phyloP scores from a whole-genome alignment of 2,329 filamentous ascomycete species.

The Cryphonectria radicalis region DNA sequence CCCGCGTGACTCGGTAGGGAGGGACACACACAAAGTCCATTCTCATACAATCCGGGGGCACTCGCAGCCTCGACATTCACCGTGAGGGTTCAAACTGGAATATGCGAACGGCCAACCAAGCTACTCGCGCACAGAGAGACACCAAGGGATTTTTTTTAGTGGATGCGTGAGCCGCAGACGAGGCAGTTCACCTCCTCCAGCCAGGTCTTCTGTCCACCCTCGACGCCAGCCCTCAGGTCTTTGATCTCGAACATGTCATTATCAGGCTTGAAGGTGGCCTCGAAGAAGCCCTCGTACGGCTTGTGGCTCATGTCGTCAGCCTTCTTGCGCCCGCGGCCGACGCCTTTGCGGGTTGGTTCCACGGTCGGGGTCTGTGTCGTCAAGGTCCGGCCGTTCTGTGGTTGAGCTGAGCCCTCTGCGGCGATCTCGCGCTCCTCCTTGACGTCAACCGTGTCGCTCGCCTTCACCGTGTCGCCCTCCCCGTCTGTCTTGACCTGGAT shows the following conservation, averaged over 20 bases:
- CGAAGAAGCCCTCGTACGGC: conserved; percentile 57
- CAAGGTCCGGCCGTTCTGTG: conserved; percentile 30
- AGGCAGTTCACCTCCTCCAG: conserved; percentile 56
- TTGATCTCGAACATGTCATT: conserved; percentile 53
- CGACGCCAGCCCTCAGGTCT: conserved; percentile 53
- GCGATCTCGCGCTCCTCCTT: conserved; percentile 38
- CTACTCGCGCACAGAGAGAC: no score
- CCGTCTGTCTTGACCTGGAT: conserved; percentile 57
- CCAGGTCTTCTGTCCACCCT: conserved; percentile 57
- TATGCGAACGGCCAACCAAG: not conserved
- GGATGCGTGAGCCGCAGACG: conserved; percentile 52
- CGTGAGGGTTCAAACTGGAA: not conserved
- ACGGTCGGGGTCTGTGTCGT: conserved; percentile 33
- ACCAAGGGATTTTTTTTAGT: conserved; percentile 37
- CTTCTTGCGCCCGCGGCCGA: conserved; percentile 43
- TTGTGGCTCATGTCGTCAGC: conserved; percentile 41
- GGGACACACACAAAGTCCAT: not conserved
- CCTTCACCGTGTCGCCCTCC: conserved; percentile 41
- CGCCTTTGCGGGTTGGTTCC: conserved; percentile 31
- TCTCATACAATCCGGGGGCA: not conserved
- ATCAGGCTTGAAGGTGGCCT: conserved; percentile 53
- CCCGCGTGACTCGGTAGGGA: not conserved
- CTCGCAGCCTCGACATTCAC: not conserved
- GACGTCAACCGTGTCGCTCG: conserved; percentile 42
- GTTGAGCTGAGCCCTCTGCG: conserved; percentile 25